phyloP scores from a whole-genome alignment of 768 basidiomycete genomes.

The Dentipellis fragilis region DNA sequence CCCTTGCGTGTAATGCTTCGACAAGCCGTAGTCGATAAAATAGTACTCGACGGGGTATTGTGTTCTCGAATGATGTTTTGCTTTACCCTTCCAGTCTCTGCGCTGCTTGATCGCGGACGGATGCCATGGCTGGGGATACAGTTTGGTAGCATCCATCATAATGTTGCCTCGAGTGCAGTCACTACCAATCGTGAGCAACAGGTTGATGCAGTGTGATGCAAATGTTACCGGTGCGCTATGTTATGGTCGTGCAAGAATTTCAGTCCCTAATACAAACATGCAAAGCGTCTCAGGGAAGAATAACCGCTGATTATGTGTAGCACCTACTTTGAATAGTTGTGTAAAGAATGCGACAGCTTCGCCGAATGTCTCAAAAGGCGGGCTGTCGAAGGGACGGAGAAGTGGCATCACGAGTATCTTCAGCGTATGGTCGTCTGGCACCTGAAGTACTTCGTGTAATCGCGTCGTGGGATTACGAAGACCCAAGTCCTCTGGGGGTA shows the following conservation, averaged over 20 bases:
- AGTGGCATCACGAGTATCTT: conserved; percentile 22
- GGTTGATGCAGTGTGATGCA: too few species aligned
- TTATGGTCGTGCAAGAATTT: conserved; percentile 8
- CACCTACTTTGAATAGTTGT: conserved; percentile 22
- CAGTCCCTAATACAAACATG: too few species aligned
- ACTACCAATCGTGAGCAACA: background rate
- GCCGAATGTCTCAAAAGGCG: conserved; percentile 20
- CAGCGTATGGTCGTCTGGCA: conserved; percentile 10
- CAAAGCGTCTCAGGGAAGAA: too few species aligned
- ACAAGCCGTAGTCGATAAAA: conserved; percentile 9
- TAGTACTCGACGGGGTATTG: background rate
- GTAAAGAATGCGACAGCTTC: conserved; percentile 21
- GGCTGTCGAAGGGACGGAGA: conserved; percentile 13
- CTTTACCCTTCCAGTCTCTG: conserved; percentile 1
- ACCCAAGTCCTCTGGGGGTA: background rate
- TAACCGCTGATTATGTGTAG: background rate
- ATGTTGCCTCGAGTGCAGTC: conserved; percentile 5
- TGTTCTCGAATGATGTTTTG: background rate
- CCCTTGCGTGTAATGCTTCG: background rate
- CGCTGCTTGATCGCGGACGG: background rate
- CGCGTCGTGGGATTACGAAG: conserved; percentile 4
- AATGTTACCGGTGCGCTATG: conserved; percentile 7
- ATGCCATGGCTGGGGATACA: conserved; percentile 8
- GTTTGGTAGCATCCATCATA: conserved; percentile 6
- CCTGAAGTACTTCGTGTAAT: background rate